These are phyloP conservation scores for Penicillium occitanis DNA, from an alignment of 2,329 filamentous ascomycete species.

Conservation along the genomic window DNA sequence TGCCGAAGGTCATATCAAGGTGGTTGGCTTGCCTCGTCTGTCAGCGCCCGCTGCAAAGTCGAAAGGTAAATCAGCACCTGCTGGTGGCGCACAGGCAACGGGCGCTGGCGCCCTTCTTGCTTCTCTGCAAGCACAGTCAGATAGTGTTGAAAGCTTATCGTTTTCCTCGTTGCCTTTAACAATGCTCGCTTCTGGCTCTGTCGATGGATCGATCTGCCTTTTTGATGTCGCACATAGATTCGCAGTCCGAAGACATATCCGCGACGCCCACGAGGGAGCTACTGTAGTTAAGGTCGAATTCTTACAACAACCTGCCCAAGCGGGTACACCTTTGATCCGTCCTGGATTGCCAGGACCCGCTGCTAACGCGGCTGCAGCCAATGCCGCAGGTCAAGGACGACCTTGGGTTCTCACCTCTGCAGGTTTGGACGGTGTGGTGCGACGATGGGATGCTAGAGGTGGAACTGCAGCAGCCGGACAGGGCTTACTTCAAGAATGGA, in stretches of 20 bases:
- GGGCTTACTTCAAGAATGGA: conserved; percentile 83
- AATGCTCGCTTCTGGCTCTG: conserved; percentile 62
- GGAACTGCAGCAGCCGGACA: conserved; percentile 65
- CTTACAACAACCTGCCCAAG: conserved; percentile 52
- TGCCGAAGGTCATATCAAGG: conserved; percentile 78
- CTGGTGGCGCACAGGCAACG: conserved; percentile 34
- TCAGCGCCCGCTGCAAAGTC: conserved; percentile 46
- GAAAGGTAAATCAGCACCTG: conserved; percentile 52
- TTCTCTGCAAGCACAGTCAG: conserved; percentile 73
- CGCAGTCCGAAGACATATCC: conserved; percentile 78
- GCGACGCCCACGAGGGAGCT: conserved; percentile 80
- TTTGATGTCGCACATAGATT: conserved; percentile 87
- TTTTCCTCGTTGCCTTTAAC: conserved; percentile 63
- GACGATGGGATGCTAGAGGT: conserved; percentile 79
- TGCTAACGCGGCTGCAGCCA: conserved; percentile 25
- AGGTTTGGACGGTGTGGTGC: conserved; percentile 88
- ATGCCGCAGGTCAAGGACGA: conserved; percentile 41
- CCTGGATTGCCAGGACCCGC: conserved; percentile 29
- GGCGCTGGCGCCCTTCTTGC: conserved; percentile 74
- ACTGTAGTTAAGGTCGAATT: conserved; percentile 94
- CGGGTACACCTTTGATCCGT: conserved; percentile 24
- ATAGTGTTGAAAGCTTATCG: conserved; percentile 73
- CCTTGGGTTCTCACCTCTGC: conserved; percentile 77
- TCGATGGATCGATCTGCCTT: conserved; percentile 71
- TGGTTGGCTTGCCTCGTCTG: conserved; percentile 76